phyloP scores from a whole-genome alignment of 208 protist genomes.

The Lotmaria passim region DNA sequence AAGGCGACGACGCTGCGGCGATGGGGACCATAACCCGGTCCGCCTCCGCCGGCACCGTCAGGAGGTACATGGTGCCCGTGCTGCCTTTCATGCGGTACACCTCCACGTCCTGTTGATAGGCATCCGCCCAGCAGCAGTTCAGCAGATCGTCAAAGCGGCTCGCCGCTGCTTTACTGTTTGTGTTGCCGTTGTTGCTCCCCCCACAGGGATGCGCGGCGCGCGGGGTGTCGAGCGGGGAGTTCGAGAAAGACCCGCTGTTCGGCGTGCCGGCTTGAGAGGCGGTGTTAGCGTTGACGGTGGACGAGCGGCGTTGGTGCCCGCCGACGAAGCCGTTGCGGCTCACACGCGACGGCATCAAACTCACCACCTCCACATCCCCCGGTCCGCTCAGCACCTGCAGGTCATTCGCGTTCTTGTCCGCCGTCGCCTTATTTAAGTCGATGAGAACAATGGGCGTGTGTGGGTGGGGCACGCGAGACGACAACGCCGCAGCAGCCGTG shows the following conservation, averaged over 20 bases:
- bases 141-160: constrained; percentile 15
- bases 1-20: background rate
- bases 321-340: constrained; percentile 2
- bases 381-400: constrained; percentile 47
- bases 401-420: constrained; percentile 4
- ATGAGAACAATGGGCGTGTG: constrained; percentile 56
- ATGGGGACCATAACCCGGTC: background rate
- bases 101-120: constrained; percentile 22
- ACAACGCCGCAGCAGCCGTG: background rate
- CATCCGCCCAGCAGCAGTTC: constrained; percentile 11
- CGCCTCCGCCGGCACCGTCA: constrained; percentile 27
- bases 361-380: constrained; percentile 42
- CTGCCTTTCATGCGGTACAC: constrained; percentile 48
- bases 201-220: background rate
- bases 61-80: constrained; percentile 36
- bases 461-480: constrained; percentile 20
- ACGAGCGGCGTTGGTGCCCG: background rate
- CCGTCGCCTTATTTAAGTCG: constrained; percentile 21
- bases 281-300: background rate
- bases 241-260: constrained; percentile 2
- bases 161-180: background rate
- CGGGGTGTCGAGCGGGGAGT: background rate
- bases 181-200: background rate
- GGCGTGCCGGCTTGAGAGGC: constrained; percentile 6
- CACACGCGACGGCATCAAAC: constrained; percentile 36